A percentile compares a stretch with the other conserved stretches of the same genome.
Evolutionary conservation across 2,329 filamentous ascomycete genomes (phyloP).

Genomic region (Stagonosporopsis chrysanthemi): DNA sequence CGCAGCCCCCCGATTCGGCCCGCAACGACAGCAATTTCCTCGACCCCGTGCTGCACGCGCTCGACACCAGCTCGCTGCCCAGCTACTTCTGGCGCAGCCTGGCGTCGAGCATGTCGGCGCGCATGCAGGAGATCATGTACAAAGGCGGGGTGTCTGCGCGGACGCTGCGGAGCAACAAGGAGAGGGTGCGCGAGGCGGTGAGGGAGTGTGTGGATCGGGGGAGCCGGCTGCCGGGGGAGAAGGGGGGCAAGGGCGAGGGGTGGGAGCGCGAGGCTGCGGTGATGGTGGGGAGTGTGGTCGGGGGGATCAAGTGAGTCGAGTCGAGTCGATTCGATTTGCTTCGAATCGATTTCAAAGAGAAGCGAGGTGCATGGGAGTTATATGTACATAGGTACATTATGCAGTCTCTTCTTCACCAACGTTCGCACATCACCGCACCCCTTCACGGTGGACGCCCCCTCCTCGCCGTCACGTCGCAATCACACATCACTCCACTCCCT

Average conservation of each 20-base stretch:
- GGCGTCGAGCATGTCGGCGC: constrained; percentile 75
- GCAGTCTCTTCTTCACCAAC: too few relatives aligned
- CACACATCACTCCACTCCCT: too few relatives aligned
- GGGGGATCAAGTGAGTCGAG: constrained; percentile 43
- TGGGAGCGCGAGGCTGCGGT: constrained; percentile 95
- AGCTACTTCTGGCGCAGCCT: constrained; percentile 95
- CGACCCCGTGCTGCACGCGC: constrained; percentile 73
- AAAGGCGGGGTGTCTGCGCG: constrained; percentile 85
- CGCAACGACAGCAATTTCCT: constrained; percentile 63
- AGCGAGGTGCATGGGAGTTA: too few relatives aligned
- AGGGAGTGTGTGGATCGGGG: constrained; percentile 83
- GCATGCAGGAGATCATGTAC: constrained; percentile 84
- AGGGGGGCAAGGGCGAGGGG: constrained; percentile 56
- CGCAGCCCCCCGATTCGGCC: not conserved
- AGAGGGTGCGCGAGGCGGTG: constrained; percentile 77
- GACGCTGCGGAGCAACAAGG: constrained; percentile 78
- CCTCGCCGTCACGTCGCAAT: too few relatives aligned
- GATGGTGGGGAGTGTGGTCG: constrained; percentile 86
- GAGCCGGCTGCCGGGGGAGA: constrained; percentile 68
- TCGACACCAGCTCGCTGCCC: constrained; percentile 86
- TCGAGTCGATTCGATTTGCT: too few relatives aligned
- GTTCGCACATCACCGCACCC: too few relatives aligned
- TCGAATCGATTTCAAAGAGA: too few relatives aligned
- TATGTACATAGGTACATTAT: too few relatives aligned
- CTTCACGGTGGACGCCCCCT: too few relatives aligned